A percentile compares a stretch with the other conserved stretches of the same genome.
These are phyloP conservation scores for Leccinum aurantiacum DNA, from an alignment of 768 basidiomycete species.

Conservation along the genomic window DNA sequence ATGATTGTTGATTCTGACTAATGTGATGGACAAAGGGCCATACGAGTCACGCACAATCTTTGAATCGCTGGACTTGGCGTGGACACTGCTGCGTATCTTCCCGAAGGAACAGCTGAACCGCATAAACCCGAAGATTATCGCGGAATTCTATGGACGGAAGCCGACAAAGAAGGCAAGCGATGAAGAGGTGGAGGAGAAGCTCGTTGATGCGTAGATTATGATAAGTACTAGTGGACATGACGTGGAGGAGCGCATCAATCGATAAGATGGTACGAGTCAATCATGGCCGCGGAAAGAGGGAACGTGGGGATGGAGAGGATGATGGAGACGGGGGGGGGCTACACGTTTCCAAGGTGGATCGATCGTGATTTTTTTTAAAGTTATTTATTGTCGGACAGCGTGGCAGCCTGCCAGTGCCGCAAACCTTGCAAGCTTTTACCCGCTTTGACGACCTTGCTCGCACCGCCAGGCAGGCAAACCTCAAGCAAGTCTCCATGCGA, in stretches of 20 bases:
- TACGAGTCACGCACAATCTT: conserved; percentile 97
- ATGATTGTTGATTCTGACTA: background rate
- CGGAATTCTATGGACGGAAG: conserved; percentile 91
- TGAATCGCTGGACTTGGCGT: conserved; percentile 95
- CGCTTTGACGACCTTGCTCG: conserved; percentile 24
- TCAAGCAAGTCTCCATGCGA: background rate
- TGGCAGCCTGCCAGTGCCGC: conserved; percentile 32
- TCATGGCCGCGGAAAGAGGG: conserved; percentile 13
- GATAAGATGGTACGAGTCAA: conserved; percentile 25
- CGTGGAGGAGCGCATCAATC: conserved; percentile 6
- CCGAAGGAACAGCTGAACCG: conserved; percentile 98
- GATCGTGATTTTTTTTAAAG: conserved; percentile 19
- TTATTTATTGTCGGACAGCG: conserved; percentile 25
- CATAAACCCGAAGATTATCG: conserved; percentile 94
- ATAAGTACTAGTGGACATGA: background rate
- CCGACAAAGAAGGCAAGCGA: conserved; percentile 58
- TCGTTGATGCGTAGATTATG: conserved; percentile 59
- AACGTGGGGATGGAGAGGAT: conserved; percentile 16
- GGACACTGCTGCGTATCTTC: conserved; percentile 96
- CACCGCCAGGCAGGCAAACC: conserved; percentile 21
- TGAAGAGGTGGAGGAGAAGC: conserved; percentile 44
- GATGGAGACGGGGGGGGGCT: background rate
- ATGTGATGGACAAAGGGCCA: conserved; percentile 51
- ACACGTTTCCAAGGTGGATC: conserved; percentile 18
- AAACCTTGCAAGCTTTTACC: conserved; percentile 18